Base-by-base conservation (phyloP, 1,139 yeast genomes). In the Yamadazyma buinensis region DNA sequence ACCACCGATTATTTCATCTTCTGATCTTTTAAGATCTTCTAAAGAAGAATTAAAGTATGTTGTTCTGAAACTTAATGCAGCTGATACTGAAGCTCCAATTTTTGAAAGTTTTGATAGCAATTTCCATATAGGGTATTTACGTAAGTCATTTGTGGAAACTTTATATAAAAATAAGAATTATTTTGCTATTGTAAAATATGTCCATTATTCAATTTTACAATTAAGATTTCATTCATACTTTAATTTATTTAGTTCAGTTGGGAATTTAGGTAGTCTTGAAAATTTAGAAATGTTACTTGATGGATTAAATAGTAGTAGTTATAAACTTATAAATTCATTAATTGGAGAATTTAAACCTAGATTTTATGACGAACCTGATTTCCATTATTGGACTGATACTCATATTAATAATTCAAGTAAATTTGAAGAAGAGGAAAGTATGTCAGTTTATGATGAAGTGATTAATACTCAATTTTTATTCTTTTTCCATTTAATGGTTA, bases 1-100 rank as follows among this genome's bases (percentile, higher is more conserved):
- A 39, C 77, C 86, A 1, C 83, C 86, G 0, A 47, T 71, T 10
- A 63, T 80, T 15, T 62, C 67, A 44, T 68, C 62, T 27, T 46
- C 47, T 12, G 85, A 80, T 54, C 67, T 65, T 15, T 22, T 29
- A 4, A 22, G 36, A 8, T 27, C 35, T 10, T 24, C 41, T 3
- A 34, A 26, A 9, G 37, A 35, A 5, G 42, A 43, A 26, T 26
- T 43, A 20, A 30, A 21, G 10, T 24, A 25, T 14, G 15, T 42
- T 9, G 18, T 40, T 8, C 37, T 21, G 10, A 9, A 12, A 24
- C 17, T 29, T 15, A 17, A 17, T 17, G 19, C 5, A 5, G 19
- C 19, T 7, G 7, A 5, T 17, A 17, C 19, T 17, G 19, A 7
- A 5, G 19, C 7, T 17, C 28, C 32, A 9, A 28, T 25, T 11